Evolutionary conservation across 345 rosid genomes (phyloP), one percentile per base, ranked within the genome.

Genomic region (Bruguiera gymnorhiza): DNA sequence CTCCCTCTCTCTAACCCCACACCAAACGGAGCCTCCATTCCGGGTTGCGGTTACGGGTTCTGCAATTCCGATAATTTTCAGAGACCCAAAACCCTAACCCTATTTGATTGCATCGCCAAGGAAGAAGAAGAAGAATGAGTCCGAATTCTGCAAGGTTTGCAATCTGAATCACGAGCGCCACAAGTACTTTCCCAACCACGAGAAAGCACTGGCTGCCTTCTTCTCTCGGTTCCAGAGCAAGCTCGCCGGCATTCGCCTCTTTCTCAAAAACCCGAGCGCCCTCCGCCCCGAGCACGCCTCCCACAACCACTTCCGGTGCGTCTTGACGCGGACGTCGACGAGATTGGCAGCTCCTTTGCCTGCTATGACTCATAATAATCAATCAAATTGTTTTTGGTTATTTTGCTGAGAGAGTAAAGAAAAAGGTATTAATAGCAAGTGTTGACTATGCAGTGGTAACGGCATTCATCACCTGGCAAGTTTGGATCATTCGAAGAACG

Each of bases 71-170:
- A 65, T 65, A 4, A 36, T 67, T 53, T 30, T 8, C 20, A 16
- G 20, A 57, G 27, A 29, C 2, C 9, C 26, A 65, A 65, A 31
- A 66, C 67, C 62, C 48, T 60, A 37, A 36, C 23, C 37, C 55
- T 53, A 15, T 6, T 51, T 3, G 29, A 43, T 43, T 43, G 50
- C 18, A 43, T 43, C 50, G 50, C 4, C 50, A 15, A 50, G 52
- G 31, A 36, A 59, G 67, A 68, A 67, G 54, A 73, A 70, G 73
- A 74, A 74, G 73, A 78, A 67, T 48, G 85, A 79, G 51, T 78
- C 84, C 74, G 97, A 89, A 81, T 85, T 83, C 75, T 89, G 98
- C 84, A 86, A 85, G 59, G 90, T 84, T 1, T 95, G 97, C 77
- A 69, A 77, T 20, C 66, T 83, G 63, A 91, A 92, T 64, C 94